Percentiles rank a stretch among this genome's conserved stretches.
These are phyloP conservation scores for Ustilago vetiveriae DNA, from an alignment of 1,284 basidiomycete species.

Conservation along the genomic window DNA sequence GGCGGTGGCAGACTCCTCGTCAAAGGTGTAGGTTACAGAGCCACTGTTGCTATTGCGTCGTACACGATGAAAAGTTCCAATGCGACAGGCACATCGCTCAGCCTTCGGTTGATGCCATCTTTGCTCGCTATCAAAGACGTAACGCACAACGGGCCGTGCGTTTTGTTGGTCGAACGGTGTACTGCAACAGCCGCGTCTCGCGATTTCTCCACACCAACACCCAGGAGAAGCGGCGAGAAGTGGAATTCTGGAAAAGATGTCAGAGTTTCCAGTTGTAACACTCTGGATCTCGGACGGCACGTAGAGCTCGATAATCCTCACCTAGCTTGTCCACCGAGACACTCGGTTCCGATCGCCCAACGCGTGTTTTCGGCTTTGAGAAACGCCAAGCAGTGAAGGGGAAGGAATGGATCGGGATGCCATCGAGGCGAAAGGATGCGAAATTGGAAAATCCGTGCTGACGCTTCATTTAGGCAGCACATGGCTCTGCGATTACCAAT, in stretches of 20 bases:
- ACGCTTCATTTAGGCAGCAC: slow-evolving; percentile 23
- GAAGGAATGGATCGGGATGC: slow-evolving; percentile 27
- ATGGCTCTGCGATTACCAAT: slow-evolving; percentile 26
- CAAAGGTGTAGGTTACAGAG: background rate
- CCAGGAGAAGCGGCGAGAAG: background rate
- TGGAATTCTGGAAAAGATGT: background rate
- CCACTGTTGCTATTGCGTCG: too few species aligned
- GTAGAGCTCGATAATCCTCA: too few species aligned
- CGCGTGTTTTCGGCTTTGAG: background rate
- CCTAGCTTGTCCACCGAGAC: too few species aligned
- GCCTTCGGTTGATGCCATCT: too few species aligned
- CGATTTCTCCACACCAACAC: slow-evolving; percentile 5
- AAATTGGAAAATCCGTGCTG: slow-evolving; percentile 4
- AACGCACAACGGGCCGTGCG: too few species aligned
- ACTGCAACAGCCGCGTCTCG: too few species aligned
- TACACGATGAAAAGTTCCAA: too few species aligned
- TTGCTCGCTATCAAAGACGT: too few species aligned
- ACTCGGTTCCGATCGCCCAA: slow-evolving; percentile 14
- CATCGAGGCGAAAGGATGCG: slow-evolving; percentile 3
- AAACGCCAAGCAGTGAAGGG: background rate
- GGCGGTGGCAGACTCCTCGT: too few species aligned
- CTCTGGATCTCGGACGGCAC: slow-evolving; percentile 24
- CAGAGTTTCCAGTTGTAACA: too few species aligned
- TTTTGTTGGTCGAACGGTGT: too few species aligned
- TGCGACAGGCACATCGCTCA: too few species aligned